Base-by-base conservation (phyloP, 148 eudicot species). In the Rhododendron williamsianum region DNA sequence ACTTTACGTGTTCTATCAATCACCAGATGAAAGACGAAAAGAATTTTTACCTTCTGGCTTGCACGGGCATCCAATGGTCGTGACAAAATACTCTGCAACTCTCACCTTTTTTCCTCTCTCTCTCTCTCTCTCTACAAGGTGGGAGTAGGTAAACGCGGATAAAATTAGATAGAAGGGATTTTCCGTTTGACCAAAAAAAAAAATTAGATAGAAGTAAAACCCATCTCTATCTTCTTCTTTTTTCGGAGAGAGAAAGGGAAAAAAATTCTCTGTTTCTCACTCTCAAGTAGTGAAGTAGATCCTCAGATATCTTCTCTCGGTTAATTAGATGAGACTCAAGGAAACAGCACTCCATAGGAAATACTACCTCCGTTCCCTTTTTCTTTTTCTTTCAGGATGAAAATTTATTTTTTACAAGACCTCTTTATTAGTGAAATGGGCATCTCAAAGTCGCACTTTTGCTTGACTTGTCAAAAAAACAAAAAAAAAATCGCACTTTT, bases 41-140 rank as follows among this genome's bases (percentile, higher is more conserved):
- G 60, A 84, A 84, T 25, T 82, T n/a, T 82, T 77, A 82, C 89
- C 87, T 87, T 46, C 54, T 16, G 43, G 84, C 83, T 87, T 81
- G 78, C 91, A 85, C 89, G 91, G 85, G 89, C 89, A 85, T 82
- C 84, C 87, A 83, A 7, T 85, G 87, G 87, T 87, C 48, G 85
- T 78, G 83, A 88, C 80, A 54, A 79, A 82, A 69, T 52, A 81
- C 86, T 51, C 43, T 30, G 43, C 16, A 54, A 33, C 65, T 27
- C 63, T 49, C 27, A 0, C 2, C n/a, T 23, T n/a, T 6, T 6
- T 41, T 41, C 0, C 43, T 41, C 43, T 41, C 43, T 65, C 10
- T 3, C n/a, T 19, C 76, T 78, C 58, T 52, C 43, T 9, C 82
- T 23, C 49, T 30, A 1, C 25, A 19, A 77, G 8, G 71, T 9